Conservation (phyloP, 2,329 filamentous ascomycete species). For the Tolypocladium guangdongense region DNA sequence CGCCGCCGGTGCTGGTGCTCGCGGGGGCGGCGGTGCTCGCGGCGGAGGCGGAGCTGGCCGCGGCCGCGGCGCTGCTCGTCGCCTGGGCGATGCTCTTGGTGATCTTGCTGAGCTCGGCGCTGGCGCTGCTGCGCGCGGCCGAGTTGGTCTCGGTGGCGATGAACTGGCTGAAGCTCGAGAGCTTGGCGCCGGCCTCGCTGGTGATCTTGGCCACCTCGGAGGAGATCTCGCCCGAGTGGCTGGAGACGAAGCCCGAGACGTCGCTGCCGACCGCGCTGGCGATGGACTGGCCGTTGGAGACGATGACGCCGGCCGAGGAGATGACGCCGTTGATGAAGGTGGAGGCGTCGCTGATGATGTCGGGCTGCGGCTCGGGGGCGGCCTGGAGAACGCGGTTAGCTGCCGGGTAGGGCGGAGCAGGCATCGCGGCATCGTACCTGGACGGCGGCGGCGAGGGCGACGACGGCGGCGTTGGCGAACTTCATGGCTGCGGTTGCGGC, state of each 20-base stretch:
- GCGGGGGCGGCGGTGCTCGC: conserved; percentile 10
- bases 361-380: conserved; percentile 3
- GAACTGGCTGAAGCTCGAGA: conserved; percentile 12
- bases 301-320: conserved; percentile 2
- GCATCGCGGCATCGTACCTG: conserved; percentile 12
- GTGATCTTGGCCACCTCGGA: conserved; percentile 5
- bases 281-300: conserved; percentile 4
- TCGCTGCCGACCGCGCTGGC: conserved; percentile 2
- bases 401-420: not conserved
- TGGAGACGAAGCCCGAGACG: conserved; percentile 2
- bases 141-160: conserved; percentile 10
- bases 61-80: conserved; percentile 7
- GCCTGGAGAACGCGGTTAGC: not conserved
- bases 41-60: conserved; percentile 5
- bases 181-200: conserved; percentile 11
- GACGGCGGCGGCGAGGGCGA: conserved; percentile 19
- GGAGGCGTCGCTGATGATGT: conserved; percentile 3
- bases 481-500: conserved; percentile 24
- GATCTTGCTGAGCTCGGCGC: conserved; percentile 12
- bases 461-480: conserved; percentile 21
- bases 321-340: not conserved
- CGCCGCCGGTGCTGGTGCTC: conserved; percentile 7
- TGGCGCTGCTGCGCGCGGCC: conserved; percentile 12
- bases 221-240: conserved; percentile 1
- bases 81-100: conserved; percentile 6